Conservation (phyloP, 1,284 basidiomycete genomes). For the Tilletia caries region DNA sequence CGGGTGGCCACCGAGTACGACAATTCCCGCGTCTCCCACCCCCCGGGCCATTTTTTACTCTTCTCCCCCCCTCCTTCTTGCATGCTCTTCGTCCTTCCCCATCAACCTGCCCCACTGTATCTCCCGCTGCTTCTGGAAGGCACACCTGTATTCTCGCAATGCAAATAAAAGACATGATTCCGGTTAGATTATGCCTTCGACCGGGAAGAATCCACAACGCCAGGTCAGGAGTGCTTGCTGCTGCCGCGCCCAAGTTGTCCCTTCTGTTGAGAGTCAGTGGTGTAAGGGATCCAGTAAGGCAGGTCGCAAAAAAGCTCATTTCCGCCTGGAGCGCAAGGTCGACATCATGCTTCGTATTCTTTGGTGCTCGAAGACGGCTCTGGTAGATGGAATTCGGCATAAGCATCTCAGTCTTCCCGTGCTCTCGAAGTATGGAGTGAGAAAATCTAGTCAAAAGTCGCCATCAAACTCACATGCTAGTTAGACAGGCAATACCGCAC, state of each 20-base stretch:
- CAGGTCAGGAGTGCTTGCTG: no score
- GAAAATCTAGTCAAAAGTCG: neutral
- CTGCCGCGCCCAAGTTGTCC: no score
- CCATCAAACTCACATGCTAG: constrained; percentile 1
- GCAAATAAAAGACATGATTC: no score
- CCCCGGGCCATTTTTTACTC: no score
- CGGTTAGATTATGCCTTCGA: no score
- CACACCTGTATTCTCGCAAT: neutral
- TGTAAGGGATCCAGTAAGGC: no score
- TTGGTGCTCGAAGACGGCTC: neutral
- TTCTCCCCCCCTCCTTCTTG: constrained; percentile 6
- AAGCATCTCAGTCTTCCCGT: neutral
- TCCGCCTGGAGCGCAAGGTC: neutral
- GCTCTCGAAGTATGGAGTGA: neutral
- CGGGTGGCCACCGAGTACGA: no score
- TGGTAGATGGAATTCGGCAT: neutral
- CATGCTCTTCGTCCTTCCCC: constrained; percentile 1
- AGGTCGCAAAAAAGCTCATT: neutral
- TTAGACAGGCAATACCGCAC: neutral
- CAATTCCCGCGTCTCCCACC: no score
- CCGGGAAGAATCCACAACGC: no score
- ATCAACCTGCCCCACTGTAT: neutral
- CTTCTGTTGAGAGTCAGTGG: no score
- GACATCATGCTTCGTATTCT: constrained; percentile 1
- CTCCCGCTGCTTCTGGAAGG: neutral